Base-by-base conservation (phyloP, 192 early-diverging fungal species). In the Chytriomyces sp. region DNA sequence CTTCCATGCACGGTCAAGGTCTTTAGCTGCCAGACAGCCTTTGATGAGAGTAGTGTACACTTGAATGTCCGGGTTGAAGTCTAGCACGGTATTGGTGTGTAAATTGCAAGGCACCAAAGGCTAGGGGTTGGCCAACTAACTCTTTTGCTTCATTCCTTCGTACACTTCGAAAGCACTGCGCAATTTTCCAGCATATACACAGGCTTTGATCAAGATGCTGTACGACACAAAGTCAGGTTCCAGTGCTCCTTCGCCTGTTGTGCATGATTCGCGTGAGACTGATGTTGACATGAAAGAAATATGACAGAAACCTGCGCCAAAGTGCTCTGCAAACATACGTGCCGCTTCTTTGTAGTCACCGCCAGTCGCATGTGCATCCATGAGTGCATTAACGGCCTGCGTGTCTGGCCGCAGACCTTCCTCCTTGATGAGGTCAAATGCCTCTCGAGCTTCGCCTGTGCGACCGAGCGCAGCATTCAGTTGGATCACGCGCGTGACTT, bases 1-100 rank as follows among this genome's bases (percentile, higher is more conserved):
- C 36, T 84, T 84, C 96, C 96, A 99, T 25, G 95, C 95, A 0
- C 91, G 89, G 25, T 86, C 73, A 26, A 90, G 80, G 58, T 97
- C 85, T 25, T 82, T 78, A 19, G 82, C 71, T 37, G 88, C 83
- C 3, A 97, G 58, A 64, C 93, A 99, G 33, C 92, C 91, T 54
- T 91, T 86, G 54, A 99, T 92, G 6, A 98, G 77, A 36, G 75
- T 91, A 17, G 93, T 91, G 82, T 90, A 96, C 31, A 93, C 86
- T 44, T 81, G 77, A 30, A 86, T 75, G 59, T 76, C 37, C 53
- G 82, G 80, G 63, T 70, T 53, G 38, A 87, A 37, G 61, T 63
- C 64, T 59, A 54, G 19, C 28, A 26, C 1, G 30, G 28, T 26
- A 14, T 14, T 30, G 30, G 30, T 28, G 19, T 30, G 22, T 14